A percentile compares a stretch with the other conserved stretches of the same genome.
phyloP scores from a whole-genome alignment of 768 basidiomycete genomes.

The Floccularia luteovirens region DNA sequence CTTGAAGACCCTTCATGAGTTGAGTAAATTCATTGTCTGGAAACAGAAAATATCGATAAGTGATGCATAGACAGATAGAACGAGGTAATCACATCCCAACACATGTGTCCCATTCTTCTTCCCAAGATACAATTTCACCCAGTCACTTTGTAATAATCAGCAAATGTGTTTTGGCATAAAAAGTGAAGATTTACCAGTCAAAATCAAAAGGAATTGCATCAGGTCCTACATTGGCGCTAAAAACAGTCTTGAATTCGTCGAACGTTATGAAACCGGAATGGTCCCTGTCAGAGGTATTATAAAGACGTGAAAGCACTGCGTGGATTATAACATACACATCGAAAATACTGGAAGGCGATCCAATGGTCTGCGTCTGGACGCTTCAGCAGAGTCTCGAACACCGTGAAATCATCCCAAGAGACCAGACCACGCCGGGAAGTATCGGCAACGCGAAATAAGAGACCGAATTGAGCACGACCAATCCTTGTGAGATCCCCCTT shows the following conservation, averaged over 20 bases:
- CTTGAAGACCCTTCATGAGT: conserved; percentile 97
- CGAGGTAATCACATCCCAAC: conserved; percentile 69
- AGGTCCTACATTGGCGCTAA: conserved; percentile 69
- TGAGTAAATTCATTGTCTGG: conserved; percentile 95
- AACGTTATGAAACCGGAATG: conserved; percentile 89
- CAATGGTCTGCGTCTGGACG: conserved; percentile 95
- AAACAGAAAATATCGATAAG: conserved; percentile 3
- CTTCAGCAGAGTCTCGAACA: conserved; percentile 91
- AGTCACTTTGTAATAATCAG: conserved; percentile 49
- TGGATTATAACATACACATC: conserved; percentile 62
- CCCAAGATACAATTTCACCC: conserved; percentile 95
- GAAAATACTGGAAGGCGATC: conserved; percentile 94
- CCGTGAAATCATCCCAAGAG: conserved; percentile 93
- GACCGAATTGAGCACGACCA: conserved; percentile 79
- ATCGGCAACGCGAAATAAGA: conserved; percentile 88
- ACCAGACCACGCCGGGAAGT: conserved; percentile 66
- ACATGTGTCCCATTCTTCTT: conserved; percentile 88
- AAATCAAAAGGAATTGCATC: conserved; percentile 93
- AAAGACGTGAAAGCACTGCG: not conserved
- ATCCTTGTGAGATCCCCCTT: conserved; percentile 80
- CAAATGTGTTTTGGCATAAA: not conserved
- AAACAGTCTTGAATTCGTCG: conserved; percentile 92
- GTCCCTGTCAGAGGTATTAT: conserved; percentile 42
- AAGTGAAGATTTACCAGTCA: conserved; percentile 53
- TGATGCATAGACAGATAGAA: conserved; percentile 1